phyloP scores from a whole-genome alignment of 805 yeast genomes.

The Yamadazyma olivae region DNA sequence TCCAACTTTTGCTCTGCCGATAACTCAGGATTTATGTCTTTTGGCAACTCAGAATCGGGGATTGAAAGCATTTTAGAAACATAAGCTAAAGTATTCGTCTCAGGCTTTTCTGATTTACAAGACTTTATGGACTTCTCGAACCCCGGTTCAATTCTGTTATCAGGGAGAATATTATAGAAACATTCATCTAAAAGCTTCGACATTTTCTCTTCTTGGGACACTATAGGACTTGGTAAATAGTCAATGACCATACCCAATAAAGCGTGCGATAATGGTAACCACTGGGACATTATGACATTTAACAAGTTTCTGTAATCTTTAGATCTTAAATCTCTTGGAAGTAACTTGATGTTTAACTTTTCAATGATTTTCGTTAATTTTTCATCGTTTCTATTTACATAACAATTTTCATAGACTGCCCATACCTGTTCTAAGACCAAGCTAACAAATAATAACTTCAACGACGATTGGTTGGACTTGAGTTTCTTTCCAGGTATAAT shows the following conservation, averaged over 20 bases:
- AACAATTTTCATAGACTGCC: constrained; percentile 78
- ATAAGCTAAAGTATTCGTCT: constrained; percentile 53
- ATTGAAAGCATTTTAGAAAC: constrained; percentile 88
- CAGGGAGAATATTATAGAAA: constrained; percentile 45
- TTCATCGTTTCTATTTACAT: constrained; percentile 63
- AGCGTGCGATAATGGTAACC: constrained; percentile 92
- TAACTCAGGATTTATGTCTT: constrained; percentile 33
- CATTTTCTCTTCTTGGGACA: constrained; percentile 71
- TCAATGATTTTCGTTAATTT: constrained; percentile 71
- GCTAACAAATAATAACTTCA: constrained; percentile 83
- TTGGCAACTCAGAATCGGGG: constrained; percentile 78
- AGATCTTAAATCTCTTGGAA: constrained; percentile 74
- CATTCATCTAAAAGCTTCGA: constrained; percentile 54
- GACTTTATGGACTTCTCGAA: constrained; percentile 55
- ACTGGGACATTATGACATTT: constrained; percentile 74
- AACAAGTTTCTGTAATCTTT: constrained; percentile 69
- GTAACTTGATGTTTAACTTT: constrained; percentile 63
- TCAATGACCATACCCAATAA: constrained; percentile 81
- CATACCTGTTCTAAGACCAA: constrained; percentile 87
- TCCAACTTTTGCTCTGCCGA: constrained; percentile 60
- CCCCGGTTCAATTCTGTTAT: constrained; percentile 40
- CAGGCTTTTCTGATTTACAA: constrained; percentile 68
- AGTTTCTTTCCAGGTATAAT: constrained; percentile 65
- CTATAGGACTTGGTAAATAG: constrained; percentile 76
- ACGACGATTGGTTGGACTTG: constrained; percentile 46